Evolutionary conservation across 2,329 filamentous ascomycete genomes (phyloP).

Genomic region (Hysterium pulicare): DNA sequence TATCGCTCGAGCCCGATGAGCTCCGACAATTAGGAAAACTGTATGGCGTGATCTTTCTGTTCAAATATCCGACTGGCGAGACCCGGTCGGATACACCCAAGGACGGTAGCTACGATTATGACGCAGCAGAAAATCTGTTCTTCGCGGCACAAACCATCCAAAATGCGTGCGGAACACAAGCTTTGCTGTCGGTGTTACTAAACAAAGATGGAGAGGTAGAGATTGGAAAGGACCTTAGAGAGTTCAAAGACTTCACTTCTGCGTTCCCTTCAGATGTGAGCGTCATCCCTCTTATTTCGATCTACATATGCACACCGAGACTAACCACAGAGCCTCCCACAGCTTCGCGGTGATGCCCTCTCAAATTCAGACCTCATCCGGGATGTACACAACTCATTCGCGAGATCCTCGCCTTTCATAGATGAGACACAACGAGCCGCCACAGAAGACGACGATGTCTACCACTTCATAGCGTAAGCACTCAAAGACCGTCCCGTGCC

Average conservation of each 20-base stretch:
- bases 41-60: conserved; percentile 97
- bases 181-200: conserved; percentile 83
- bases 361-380: conserved; percentile 61
- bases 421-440: conserved; percentile 78
- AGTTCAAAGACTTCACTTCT: conserved; percentile 86
- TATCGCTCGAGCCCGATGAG: conserved; percentile 76
- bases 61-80: conserved; percentile 83
- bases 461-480: conserved; percentile 80
- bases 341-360: conserved; percentile 68
- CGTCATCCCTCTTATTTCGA: too few species aligned
- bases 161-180: conserved; percentile 96
- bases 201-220: conserved; percentile 74
- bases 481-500: neutral
- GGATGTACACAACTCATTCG: conserved; percentile 83
- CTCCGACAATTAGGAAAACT: conserved; percentile 61
- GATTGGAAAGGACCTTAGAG: conserved; percentile 66
- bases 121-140: conserved; percentile 74
- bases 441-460: conserved; percentile 80
- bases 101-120: conserved; percentile 78
- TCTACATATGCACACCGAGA: neutral
- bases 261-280: conserved; percentile 64
- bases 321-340: neutral
- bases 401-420: conserved; percentile 81
- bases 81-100: conserved; percentile 63
- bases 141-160: conserved; percentile 98